These are phyloP conservation scores for Erodium trifolium DNA, from an alignment of 441 rosid genomes.

Conservation along the genomic window DNA sequence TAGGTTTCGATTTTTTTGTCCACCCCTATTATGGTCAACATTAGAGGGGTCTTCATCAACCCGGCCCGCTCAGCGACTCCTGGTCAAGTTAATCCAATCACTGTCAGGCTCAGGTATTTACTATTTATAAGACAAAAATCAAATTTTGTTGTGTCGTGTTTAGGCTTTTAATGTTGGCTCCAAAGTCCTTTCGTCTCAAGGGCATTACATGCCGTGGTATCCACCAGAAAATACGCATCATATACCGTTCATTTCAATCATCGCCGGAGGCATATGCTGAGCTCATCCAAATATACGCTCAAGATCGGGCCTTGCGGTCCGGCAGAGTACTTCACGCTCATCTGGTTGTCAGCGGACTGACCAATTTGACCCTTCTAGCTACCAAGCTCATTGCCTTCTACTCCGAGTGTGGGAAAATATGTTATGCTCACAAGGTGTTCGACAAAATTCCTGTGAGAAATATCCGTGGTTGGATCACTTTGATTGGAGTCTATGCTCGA, in stretches of 20 bases:
- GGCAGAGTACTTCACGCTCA: conserved; percentile 50
- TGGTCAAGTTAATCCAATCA: too few relatives aligned
- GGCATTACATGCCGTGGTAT: too few relatives aligned
- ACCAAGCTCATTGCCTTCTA: conserved; percentile 45
- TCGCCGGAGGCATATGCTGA: conserved; percentile 31
- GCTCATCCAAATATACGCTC: conserved; percentile 31
- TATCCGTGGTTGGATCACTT: conserved; percentile 37
- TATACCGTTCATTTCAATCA: conserved; percentile 35
- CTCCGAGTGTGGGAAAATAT: conserved; percentile 26
- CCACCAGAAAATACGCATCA: too few relatives aligned
- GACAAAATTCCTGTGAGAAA: conserved; percentile 46
- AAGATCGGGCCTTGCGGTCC: conserved; percentile 24
- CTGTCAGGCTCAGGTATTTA: too few relatives aligned
- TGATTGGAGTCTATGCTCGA: conserved; percentile 48
- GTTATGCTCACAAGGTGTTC: conserved; percentile 42
- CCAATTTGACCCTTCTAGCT: conserved; percentile 27
- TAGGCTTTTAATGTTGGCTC: too few relatives aligned
- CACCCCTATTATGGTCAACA: too few relatives aligned
- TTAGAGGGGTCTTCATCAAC: too few relatives aligned
- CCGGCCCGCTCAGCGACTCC: too few relatives aligned
- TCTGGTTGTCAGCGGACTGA: conserved; percentile 38
- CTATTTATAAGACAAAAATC: too few relatives aligned
- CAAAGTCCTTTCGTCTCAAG: too few relatives aligned
- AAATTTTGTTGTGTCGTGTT: too few relatives aligned
- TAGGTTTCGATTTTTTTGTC: too few relatives aligned